These are phyloP conservation scores for Litchi chinensis DNA, from an alignment of 345 rosid species.

Conservation along the genomic window DNA sequence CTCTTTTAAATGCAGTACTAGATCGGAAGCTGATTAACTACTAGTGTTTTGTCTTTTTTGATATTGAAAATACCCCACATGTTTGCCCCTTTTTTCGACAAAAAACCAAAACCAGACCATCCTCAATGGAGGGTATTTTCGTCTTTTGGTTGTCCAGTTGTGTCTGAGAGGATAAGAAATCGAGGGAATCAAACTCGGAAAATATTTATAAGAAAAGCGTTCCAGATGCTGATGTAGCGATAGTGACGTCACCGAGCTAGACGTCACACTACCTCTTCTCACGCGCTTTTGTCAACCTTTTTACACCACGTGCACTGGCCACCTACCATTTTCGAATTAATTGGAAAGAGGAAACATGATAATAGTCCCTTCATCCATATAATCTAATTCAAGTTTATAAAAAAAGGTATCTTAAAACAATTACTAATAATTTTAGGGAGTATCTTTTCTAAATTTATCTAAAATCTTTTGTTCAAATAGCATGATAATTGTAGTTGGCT, in stretches of 20 bases:
- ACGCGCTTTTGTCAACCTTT: neutral
- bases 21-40: neutral
- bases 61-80: neutral
- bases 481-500: too few species aligned
- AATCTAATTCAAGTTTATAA: too few species aligned
- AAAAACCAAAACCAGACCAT: neutral
- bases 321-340: neutral
- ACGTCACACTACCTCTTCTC: neutral
- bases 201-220: neutral
- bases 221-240: neutral
- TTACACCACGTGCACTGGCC: too few species aligned
- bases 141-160: neutral
- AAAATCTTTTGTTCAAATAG: too few species aligned
- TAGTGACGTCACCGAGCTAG: neutral
- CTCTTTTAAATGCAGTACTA: neutral
- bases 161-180: conserved; percentile 1
- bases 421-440: too few species aligned
- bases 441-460: too few species aligned
- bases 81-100: too few species aligned
- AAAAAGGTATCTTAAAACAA: too few species aligned
- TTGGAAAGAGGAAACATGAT: too few species aligned
- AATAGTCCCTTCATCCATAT: too few species aligned
- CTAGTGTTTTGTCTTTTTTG: neutral
- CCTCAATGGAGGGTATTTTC: neutral
- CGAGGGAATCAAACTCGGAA: neutral